Conservation (phyloP, 2,329 filamentous ascomycete genomes). For the Cytospora piceicola region DNA sequence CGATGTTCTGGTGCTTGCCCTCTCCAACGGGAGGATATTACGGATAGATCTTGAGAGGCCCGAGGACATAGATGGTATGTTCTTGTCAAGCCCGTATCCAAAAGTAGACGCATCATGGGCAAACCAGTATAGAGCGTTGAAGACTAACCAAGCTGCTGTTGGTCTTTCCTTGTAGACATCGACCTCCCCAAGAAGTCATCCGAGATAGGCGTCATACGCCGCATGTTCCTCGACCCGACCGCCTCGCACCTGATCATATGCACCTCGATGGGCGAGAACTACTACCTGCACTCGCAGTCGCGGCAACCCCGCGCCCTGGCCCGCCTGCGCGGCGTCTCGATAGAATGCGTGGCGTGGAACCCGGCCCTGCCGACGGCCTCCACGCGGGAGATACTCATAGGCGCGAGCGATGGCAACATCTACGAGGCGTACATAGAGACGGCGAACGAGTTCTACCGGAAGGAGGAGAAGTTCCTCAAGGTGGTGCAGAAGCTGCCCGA, state of each 20-base stretch:
- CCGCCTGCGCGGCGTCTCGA: slow-evolving; percentile 80
- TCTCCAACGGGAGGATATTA: slow-evolving; percentile 89
- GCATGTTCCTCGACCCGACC: slow-evolving; percentile 96
- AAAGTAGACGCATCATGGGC: not conserved
- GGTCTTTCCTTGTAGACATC: slow-evolving; percentile 67
- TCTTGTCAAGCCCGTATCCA: not conserved
- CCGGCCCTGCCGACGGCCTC: slow-evolving; percentile 90
- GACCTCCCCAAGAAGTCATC: slow-evolving; percentile 92
- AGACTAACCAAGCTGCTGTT: not conserved
- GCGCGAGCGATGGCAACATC: slow-evolving; percentile 89
- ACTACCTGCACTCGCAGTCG: slow-evolving; percentile 95
- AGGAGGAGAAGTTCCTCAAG: slow-evolving; percentile 92
- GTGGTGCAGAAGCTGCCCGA: slow-evolving; percentile 81
- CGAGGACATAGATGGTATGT: slow-evolving; percentile 86
- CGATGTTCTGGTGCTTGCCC: slow-evolving; percentile 89
- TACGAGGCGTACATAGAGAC: slow-evolving; percentile 97
- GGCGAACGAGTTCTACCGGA: slow-evolving; percentile 90
- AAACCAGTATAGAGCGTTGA: not conserved
- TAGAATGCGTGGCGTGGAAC: slow-evolving; percentile 94
- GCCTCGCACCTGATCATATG: slow-evolving; percentile 92
- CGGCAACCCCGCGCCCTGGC: slow-evolving; percentile 82
- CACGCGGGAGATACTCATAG: slow-evolving; percentile 90
- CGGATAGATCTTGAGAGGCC: slow-evolving; percentile 93
- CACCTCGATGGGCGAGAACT: slow-evolving; percentile 92
- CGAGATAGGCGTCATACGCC: slow-evolving; percentile 88